phyloP scores from a whole-genome alignment of 2,329 filamentous ascomycete genomes.

The Penicillium verrucosum region DNA sequence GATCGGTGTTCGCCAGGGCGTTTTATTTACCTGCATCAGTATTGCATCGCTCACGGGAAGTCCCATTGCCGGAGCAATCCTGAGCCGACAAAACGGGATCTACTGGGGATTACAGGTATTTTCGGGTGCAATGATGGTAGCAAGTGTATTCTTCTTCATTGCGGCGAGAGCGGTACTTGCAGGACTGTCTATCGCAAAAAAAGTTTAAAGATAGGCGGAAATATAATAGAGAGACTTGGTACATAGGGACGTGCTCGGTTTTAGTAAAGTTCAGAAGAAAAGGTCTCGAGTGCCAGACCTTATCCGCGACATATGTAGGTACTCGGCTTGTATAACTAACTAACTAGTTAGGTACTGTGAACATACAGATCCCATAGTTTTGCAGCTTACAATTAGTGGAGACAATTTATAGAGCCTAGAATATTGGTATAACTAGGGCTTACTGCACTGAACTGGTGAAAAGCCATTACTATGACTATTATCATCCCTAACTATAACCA shows the following conservation, averaged over 20 bases:
- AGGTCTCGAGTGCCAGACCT: no score
- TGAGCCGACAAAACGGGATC: conserved; percentile 46
- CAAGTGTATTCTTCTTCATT: conserved; percentile 39
- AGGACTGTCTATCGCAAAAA: conserved; percentile 2
- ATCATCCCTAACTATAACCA: background rate
- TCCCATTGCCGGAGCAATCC: conserved; percentile 64
- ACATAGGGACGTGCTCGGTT: background rate
- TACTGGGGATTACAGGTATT: conserved; percentile 65
- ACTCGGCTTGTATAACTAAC: no score
- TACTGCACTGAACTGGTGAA: background rate
- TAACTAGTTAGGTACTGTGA: no score
- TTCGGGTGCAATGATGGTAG: conserved; percentile 52
- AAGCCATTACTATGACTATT: background rate
- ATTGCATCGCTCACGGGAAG: conserved; percentile 64
- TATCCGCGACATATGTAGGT: no score
- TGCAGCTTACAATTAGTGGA: no score
- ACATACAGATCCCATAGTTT: no score
- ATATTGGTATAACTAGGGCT: no score
- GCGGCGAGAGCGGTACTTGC: conserved; percentile 17
- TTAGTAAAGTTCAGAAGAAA: no score
- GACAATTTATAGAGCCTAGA: no score
- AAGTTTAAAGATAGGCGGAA: background rate
- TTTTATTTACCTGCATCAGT: conserved; percentile 58
- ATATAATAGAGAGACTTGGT: background rate
- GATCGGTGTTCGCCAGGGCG: conserved; percentile 64